Base-by-base conservation (phyloP, 495 filamentous ascomycete species). In the Apodospora peruviana region DNA sequence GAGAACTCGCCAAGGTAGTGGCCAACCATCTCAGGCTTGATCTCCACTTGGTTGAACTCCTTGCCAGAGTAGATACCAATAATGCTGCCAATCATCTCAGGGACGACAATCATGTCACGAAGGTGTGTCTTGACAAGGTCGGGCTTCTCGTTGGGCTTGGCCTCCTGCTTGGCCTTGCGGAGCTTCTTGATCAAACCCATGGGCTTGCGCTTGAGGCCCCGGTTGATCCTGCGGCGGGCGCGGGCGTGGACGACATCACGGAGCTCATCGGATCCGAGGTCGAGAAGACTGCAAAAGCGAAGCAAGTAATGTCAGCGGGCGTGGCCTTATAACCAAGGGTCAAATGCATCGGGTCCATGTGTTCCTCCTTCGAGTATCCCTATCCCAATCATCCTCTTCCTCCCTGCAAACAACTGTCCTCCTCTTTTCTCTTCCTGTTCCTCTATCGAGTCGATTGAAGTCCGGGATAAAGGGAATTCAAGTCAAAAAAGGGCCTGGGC, bases 101-200 rank as follows among this genome's bases (percentile, higher is more conserved):
- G 93, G 62, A 98, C 93, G 64, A 98, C 83, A 67, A 98, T 96
- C 93, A 98, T 98, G 78, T 98, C 84, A 72, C 93, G 90, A 58
- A 98, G 83, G 75, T 98, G 93, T 40, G 93, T 98, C 84, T 96
- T 96, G 80, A 96, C 91, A 64, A 93, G 83, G 69, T 96, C 93
- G 50, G 66, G 89, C 84, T 97, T 97, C 90, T 98, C 93, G 80
- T 98, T 98, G 65, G 93, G 94, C 80, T 90, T 93, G 59, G 93
- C 93, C 82, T 97, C 91, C 76, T 96, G 91, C 87, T 98, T 98
- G 65, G 93, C 86, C 79, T 95, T 96, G 74, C 93, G 93, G 62
- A 98, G 86, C 82, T 96, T 97, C 85, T 96, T 96, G 82, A 98
- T 97, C 60, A 98, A 79, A 60, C 94, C 94, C 93, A 97, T 96